phyloP scores from a whole-genome alignment of 257 asterid species.

The Marsdenia floribunda region DNA sequence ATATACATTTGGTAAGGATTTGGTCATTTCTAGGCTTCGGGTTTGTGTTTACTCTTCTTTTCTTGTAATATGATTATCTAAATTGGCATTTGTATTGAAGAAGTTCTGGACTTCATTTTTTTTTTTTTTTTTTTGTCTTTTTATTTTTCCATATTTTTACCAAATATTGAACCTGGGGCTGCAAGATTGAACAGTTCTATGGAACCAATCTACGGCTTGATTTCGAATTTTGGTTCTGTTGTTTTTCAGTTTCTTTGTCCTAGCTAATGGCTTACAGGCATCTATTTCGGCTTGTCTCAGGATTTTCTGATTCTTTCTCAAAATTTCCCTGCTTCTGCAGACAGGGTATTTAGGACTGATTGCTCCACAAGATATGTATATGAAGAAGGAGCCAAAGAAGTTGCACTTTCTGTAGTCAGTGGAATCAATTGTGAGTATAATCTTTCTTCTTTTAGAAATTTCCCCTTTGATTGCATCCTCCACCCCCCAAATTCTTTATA shows the following conservation, averaged over 20 bases:
- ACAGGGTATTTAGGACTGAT: slow-evolving; percentile 69
- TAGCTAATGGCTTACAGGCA: slow-evolving; percentile 5
- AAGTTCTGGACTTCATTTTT: not conserved
- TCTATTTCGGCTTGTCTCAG: not conserved
- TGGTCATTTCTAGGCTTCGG: not conserved
- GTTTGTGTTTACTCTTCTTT: not conserved
- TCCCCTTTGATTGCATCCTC: not conserved
- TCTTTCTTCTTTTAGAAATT: not conserved
- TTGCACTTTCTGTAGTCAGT: slow-evolving; percentile 75
- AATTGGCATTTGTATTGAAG: not conserved
- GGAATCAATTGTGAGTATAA: slow-evolving; percentile 78
- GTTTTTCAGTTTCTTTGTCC: not conserved
- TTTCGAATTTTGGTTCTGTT: not conserved
- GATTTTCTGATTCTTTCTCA: not conserved
- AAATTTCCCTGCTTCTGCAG: slow-evolving; percentile 30
- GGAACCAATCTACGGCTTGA: not conserved
- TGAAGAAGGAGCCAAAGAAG: slow-evolving; percentile 83
- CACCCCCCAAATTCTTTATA: not conserved
- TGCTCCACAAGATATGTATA: slow-evolving; percentile 83
- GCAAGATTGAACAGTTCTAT: not conserved
- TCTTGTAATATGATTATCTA: no score
- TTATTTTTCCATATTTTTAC: not conserved
- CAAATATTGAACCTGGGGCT: not conserved
- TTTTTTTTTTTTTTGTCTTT: not conserved
- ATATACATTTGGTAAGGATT: slow-evolving; percentile 71